Base-by-base conservation (phyloP, 106 monocot species). In the Gastrodia elata region DNA sequence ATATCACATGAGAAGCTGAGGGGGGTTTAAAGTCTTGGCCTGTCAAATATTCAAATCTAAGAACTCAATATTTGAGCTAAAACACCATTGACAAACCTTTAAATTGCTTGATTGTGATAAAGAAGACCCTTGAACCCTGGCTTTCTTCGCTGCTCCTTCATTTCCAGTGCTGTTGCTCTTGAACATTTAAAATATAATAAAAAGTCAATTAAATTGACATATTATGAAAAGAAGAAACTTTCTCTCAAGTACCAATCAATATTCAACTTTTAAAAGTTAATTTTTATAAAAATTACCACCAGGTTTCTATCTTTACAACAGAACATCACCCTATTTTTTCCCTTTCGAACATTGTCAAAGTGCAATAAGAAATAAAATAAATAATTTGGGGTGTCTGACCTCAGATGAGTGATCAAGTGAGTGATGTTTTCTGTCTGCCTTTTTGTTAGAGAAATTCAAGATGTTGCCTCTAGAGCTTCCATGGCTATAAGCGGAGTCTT, bases 91-190 rank as follows among this genome's bases (percentile, higher is more conserved):
- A 70, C 20, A 59, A 59, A 91, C 95, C 95, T 95, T 89, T 80
- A 92, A 86, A 44, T 83, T 82, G n/a, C 36, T 67, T 18, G 67
- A 30, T 20, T 67, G 67, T 71, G 91, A 87, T 80, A 77, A 76
- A 59, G 88, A 86, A 39, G 89, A 85, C 38, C 72, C 68, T 78
- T 87, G 83, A 76, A 87, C 77, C 81, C 92, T 95, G 64, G 87
- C 87, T 75, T 89, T 95, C 84, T 95, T 95, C 72, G 76, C 74
- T 81, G 87, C 79, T 55, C 83, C 76, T 82, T 80, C 89, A 28
- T 80, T 77, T 71, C 56, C 39, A 40, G 84, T 80, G 84, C 89
- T 87, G 84, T 92, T 95, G 85, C 85, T 87, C 95, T 95, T 78
- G 56, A 80, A 6, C 18, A 52, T 22, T 28, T 61, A 78, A 82